A percentile compares a stretch with the other conserved stretches of the same genome.
Evolutionary conservation across 2,329 filamentous ascomycete species (phyloP).

Genomic region (Ceratocystis harringtonii): DNA sequence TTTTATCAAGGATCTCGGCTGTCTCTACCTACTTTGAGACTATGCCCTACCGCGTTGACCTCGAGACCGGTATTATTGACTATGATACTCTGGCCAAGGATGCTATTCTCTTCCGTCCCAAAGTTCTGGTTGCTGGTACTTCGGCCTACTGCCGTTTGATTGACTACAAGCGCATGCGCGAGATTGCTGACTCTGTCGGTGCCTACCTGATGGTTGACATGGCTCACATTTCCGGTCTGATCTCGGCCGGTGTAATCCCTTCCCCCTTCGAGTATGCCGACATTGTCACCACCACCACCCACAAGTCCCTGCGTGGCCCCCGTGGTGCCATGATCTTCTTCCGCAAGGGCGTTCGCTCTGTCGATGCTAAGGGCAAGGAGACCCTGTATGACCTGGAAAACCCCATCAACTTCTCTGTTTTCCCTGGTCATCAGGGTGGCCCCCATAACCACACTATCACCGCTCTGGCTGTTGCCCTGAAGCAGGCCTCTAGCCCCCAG

Average conservation of each 20-base stretch:
- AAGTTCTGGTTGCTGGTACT: constrained; percentile 90
- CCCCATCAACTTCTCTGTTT: constrained; percentile 97
- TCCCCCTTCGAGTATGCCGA: constrained; percentile 87
- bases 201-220: constrained; percentile 95
- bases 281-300: constrained; percentile 94
- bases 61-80: constrained; percentile 89
- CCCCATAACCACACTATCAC: constrained; percentile 99
- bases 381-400: constrained; percentile 84
- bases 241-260: constrained; percentile 83
- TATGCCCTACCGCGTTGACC: constrained; percentile 83
- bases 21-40: constrained; percentile 99
- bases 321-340: constrained; percentile 99
- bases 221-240: constrained; percentile 94
- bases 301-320: constrained; percentile 96
- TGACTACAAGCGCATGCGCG: constrained; percentile 89
- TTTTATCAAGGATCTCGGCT: constrained; percentile 57
- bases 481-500: constrained; percentile 79
- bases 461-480: constrained; percentile 81
- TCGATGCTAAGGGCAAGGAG: constrained; percentile 84
- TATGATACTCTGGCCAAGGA: constrained; percentile 87
- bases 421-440: constrained; percentile 95
- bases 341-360: constrained; percentile 86
- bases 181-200: constrained; percentile 85
- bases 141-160: constrained; percentile 97
- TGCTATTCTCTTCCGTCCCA: constrained; percentile 82